Evolutionary conservation across 164 flowering plant genomes (phyloP).

Genomic region (Buxus sempervirens): DNA sequence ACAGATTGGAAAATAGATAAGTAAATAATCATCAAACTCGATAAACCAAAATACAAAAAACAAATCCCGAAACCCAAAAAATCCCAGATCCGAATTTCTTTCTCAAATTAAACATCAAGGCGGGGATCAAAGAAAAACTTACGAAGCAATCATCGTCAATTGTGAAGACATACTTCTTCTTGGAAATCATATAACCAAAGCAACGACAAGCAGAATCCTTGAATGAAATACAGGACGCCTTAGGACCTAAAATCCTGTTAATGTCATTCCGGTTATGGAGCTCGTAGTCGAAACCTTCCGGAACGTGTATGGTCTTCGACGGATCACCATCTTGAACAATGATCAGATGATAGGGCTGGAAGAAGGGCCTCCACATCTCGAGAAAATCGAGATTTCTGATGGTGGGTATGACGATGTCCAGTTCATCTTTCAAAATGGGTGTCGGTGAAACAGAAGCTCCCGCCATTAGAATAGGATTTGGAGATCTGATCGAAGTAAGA

Average conservation of each 20-base stretch:
- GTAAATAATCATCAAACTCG: background rate
- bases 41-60: background rate
- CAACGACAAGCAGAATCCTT: constrained; percentile 92
- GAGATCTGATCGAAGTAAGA: background rate
- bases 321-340: constrained; percentile 92
- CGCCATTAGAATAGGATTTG: constrained; percentile 12
- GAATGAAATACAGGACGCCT: constrained; percentile 77
- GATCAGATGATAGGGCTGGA: constrained; percentile 77
- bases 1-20: background rate
- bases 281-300: constrained; percentile 82
- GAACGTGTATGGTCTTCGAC: constrained; percentile 59
- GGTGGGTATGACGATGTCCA: constrained; percentile 84
- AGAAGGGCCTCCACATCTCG: constrained; percentile 89
- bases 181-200: constrained; percentile 84
- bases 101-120: background rate
- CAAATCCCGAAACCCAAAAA: constrained; percentile 2
- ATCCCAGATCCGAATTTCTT: constrained; percentile 6
- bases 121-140: constrained; percentile 24
- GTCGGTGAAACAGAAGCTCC: constrained; percentile 4
- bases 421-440: constrained; percentile 56
- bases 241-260: constrained; percentile 69
- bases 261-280: constrained; percentile 79
- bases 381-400: constrained; percentile 80
- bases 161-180: constrained; percentile 87
- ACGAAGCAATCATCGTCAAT: constrained; percentile 92